Evolutionary conservation across 148 eudicot species (phyloP).

Genomic region (Vaccinium macrocarpon): DNA sequence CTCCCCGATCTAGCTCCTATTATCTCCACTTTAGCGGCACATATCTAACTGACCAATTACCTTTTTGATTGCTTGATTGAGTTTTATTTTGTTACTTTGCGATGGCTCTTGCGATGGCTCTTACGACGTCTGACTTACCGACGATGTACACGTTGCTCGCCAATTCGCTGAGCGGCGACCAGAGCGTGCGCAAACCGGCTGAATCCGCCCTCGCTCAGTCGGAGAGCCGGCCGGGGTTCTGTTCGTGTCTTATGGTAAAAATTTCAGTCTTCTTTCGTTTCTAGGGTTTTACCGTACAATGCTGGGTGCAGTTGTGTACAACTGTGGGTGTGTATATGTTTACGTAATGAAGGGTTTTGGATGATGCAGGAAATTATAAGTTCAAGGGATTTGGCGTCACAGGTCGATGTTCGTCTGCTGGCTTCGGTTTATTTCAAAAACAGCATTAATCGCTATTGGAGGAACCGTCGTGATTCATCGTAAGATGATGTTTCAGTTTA

Average conservation of each 20-base stretch:
- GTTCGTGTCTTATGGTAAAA: conserved; percentile 79
- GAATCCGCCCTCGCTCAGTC: conserved; percentile 81
- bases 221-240: conserved; percentile 82
- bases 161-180: conserved; percentile 71
- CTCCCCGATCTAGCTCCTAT: conserved; percentile 7
- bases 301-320: background rate
- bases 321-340: background rate
- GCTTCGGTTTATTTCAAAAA: conserved; percentile 95
- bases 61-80: background rate
- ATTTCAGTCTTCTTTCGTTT: conserved; percentile 17
- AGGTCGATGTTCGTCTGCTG: conserved; percentile 82
- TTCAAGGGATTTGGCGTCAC: conserved; percentile 71
- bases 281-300: conserved; percentile 32
- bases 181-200: conserved; percentile 63
- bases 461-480: conserved; percentile 74
- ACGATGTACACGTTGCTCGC: conserved; percentile 74
- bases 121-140: conserved; percentile 79
- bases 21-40: background rate
- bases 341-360: conserved; percentile 11
- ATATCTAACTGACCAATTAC: background rate
- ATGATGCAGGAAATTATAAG: conserved; percentile 88
- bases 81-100: background rate
- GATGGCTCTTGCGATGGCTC: conserved; percentile 86
- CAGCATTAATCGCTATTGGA: conserved; percentile 82
- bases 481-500: conserved; percentile 34